A percentile compares a stretch with the other conserved stretches of the same genome.
Conservation (phyloP, 2,329 filamentous ascomycete genomes). For the Calonectria pseudoturangicola region DNA sequence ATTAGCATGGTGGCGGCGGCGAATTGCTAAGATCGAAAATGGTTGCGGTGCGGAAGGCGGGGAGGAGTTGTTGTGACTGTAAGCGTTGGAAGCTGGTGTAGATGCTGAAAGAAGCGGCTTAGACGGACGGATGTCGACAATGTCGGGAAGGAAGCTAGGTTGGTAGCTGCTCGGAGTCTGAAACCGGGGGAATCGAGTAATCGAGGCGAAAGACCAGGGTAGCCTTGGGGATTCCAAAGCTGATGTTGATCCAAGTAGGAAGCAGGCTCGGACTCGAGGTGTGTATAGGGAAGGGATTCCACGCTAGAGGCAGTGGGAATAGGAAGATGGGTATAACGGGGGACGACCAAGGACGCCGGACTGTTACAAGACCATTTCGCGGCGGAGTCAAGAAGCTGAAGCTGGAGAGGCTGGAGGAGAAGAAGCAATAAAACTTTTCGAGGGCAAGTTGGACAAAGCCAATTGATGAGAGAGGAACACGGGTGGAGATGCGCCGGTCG, state of each 20-base stretch:
- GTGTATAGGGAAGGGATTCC: slow-evolving; percentile 38
- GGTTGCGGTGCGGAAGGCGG: slow-evolving; percentile 35
- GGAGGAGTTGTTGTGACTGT: slow-evolving; percentile 22
- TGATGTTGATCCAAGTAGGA: slow-evolving; percentile 35
- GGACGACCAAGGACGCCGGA: slow-evolving; percentile 50
- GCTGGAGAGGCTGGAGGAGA: slow-evolving; percentile 53
- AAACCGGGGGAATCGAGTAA: slow-evolving; percentile 42
- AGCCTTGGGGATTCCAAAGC: slow-evolving; percentile 40
- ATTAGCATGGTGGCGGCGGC: slow-evolving; percentile 79
- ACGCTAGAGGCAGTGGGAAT: slow-evolving; percentile 52
- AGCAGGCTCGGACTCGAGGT: slow-evolving; percentile 33
- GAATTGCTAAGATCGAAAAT: slow-evolving; percentile 35
- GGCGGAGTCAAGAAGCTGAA: slow-evolving; percentile 48
- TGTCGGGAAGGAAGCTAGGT: slow-evolving; percentile 40
- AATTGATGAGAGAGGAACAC: slow-evolving; percentile 56
- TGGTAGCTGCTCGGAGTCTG: slow-evolving; percentile 36
- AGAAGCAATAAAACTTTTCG: slow-evolving; percentile 57
- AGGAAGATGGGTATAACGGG: slow-evolving; percentile 45
- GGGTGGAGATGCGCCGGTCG: slow-evolving; percentile 55
- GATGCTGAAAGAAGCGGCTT: slow-evolving; percentile 17
- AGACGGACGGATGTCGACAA: slow-evolving; percentile 26
- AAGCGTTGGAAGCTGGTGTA: slow-evolving; percentile 22
- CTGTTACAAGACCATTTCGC: slow-evolving; percentile 55
- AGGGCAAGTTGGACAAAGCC: slow-evolving; percentile 56
- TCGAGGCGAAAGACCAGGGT: slow-evolving; percentile 43